phyloP scores from a whole-genome alignment of 441 rosid genomes.

The Erodium texanum region DNA sequence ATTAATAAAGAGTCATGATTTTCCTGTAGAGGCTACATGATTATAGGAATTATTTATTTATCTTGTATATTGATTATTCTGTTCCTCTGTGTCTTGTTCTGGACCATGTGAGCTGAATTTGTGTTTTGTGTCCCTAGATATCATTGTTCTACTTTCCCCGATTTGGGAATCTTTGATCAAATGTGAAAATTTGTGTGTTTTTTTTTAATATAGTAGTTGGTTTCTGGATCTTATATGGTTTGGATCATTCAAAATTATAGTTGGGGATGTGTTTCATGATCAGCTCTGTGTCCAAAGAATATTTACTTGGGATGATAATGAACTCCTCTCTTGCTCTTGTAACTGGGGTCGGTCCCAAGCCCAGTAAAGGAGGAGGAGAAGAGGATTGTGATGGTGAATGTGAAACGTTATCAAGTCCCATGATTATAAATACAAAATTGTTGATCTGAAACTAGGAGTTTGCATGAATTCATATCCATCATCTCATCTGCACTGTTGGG shows the following conservation, averaged over 20 bases:
- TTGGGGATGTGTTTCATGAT: background rate
- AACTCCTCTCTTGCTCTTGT: no score
- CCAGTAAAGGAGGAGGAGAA: no score
- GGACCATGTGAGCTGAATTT: background rate
- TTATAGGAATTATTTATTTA: background rate
- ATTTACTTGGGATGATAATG: no score
- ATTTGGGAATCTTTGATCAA: background rate
- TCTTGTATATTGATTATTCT: background rate
- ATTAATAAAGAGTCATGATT: background rate
- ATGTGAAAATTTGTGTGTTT: background rate
- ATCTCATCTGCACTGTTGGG: background rate
- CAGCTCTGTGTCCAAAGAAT: no score
- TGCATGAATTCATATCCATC: background rate
- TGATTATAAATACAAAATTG: background rate
- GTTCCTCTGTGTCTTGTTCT: background rate
- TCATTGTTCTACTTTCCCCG: background rate
- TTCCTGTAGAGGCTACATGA: background rate
- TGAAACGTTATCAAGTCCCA: no score
- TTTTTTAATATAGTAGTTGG: background rate
- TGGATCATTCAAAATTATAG: background rate
- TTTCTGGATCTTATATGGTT: background rate
- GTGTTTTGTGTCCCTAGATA: background rate
- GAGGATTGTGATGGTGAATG: no score
- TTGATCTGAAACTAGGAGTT: conserved; percentile 1
- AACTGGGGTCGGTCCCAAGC: no score